Evolutionary conservation across 345 rosid genomes (phyloP).

Genomic region (Populus euphratica): DNA sequence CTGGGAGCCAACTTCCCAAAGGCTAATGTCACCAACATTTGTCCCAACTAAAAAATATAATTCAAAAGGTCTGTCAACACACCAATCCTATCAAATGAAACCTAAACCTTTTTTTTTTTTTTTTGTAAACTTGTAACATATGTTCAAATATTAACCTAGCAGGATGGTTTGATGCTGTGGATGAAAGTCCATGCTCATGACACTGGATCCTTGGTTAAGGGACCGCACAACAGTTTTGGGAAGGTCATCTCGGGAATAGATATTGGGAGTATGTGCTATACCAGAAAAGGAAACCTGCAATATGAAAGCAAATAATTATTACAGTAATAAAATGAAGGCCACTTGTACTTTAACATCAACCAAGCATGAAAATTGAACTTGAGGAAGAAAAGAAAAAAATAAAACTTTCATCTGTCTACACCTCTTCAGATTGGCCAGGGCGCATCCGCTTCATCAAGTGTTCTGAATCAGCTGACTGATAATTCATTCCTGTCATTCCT

Average conservation of each 20-base stretch:
- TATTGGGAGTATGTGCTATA: constrained; percentile 44
- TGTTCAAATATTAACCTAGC: constrained; percentile 30
- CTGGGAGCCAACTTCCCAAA: constrained; percentile 44
- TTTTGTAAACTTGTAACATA: not conserved
- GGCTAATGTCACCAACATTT: constrained; percentile 42
- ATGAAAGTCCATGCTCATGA: constrained; percentile 56
- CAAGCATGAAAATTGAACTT: not conserved
- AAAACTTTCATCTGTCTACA: constrained; percentile 9
- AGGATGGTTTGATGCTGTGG: constrained; percentile 45
- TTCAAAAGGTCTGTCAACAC: not conserved
- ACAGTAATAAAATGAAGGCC: constrained; percentile 1
- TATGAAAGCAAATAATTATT: not conserved
- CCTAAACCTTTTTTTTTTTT: not conserved
- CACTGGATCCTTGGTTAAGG: constrained; percentile 45
- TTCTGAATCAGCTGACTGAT: constrained; percentile 73
- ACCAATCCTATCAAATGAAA: not conserved
- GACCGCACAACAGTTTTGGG: constrained; percentile 32
- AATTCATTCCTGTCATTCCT: constrained; percentile 54
- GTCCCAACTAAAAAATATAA: constrained; percentile 40
- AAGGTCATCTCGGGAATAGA: constrained; percentile 49
- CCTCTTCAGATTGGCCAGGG: constrained; percentile 67
- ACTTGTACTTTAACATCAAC: not conserved
- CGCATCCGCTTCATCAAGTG: constrained; percentile 67
- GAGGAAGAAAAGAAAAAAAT: not conserved
- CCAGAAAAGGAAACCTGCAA: constrained; percentile 45